These are phyloP conservation scores for Aplosporella prunicola DNA, from an alignment of 2,329 filamentous ascomycete species.

Conservation along the genomic window DNA sequence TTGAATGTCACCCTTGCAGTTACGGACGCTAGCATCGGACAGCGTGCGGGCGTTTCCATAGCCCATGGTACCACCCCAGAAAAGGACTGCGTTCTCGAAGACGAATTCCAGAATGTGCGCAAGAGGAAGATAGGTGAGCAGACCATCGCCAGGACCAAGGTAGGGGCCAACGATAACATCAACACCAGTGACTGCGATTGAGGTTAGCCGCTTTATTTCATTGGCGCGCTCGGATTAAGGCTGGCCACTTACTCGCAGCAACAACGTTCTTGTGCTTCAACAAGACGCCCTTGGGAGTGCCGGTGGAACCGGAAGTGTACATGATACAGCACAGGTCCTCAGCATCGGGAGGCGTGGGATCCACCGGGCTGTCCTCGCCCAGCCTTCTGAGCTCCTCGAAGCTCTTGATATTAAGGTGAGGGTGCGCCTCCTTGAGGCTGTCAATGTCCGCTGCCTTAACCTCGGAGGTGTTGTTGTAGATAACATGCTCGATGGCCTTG, in stretches of 20 bases:
- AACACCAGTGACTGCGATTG: conserved; percentile 58
- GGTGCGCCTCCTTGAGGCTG: conserved; percentile 44
- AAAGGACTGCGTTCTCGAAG: conserved; percentile 84
- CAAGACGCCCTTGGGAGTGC: conserved; percentile 78
- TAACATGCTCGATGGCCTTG: conserved; percentile 46
- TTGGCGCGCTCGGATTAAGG: background rate
- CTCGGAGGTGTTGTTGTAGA: conserved; percentile 49
- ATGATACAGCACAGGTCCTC: conserved; percentile 74
- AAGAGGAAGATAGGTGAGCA: conserved; percentile 86
- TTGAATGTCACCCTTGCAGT: conserved; percentile 88
- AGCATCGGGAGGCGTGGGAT: conserved; percentile 61
- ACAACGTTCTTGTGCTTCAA: conserved; percentile 73
- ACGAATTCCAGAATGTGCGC: conserved; percentile 96
- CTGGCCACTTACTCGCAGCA: conserved; percentile 54
- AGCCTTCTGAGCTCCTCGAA: conserved; percentile 47
- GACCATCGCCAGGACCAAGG: conserved; percentile 65
- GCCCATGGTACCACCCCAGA: conserved; percentile 83
- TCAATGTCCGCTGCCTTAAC: conserved; percentile 45
- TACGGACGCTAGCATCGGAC: conserved; percentile 73
- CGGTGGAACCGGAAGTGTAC: conserved; percentile 83
- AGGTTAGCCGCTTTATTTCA: too few species aligned
- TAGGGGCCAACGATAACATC: conserved; percentile 67
- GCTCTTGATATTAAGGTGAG: conserved; percentile 44
- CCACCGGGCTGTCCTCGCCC: conserved; percentile 56
- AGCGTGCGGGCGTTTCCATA: conserved; percentile 88